These are phyloP conservation scores for Kalaharituber pfeilii DNA, from an alignment of 2,329 filamentous ascomycete genomes.

Conservation along the genomic window DNA sequence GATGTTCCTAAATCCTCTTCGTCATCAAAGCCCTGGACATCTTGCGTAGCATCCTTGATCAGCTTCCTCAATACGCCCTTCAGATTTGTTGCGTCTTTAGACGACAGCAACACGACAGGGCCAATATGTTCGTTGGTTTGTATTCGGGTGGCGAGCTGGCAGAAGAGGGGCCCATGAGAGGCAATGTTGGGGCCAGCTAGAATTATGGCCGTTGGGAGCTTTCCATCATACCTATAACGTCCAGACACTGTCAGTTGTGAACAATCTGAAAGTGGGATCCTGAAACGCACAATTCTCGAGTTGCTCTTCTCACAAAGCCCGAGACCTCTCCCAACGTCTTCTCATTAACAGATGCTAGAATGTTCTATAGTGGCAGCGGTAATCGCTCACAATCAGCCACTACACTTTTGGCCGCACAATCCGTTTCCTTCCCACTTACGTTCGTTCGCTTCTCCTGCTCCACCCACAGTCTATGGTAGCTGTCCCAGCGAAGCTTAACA, in stretches of 20 bases:
- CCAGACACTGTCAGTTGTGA: too few species aligned
- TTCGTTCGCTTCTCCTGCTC: conserved; percentile 46
- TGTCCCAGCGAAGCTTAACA: conserved; percentile 37
- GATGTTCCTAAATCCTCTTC: conserved; percentile 38
- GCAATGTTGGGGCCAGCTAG: conserved; percentile 64
- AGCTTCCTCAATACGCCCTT: conserved; percentile 57
- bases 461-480: conserved; percentile 48
- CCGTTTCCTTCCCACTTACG: conserved; percentile 26
- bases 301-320: conserved; percentile 35
- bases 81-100: conserved; percentile 53
- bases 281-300: conserved; percentile 19
- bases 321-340: conserved; percentile 43
- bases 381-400: conserved; percentile 1
- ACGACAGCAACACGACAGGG: conserved; percentile 48
- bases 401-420: conserved; percentile 22
- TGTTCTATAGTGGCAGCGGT: too few species aligned
- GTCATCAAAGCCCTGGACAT: conserved; percentile 32
- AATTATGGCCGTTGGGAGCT: conserved; percentile 53
- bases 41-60: conserved; percentile 46
- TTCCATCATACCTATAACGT: conserved; percentile 25
- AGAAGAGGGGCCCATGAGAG: conserved; percentile 56
- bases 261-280: conserved; percentile 2
- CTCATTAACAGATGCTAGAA: conserved; percentile 43
- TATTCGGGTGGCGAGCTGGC: conserved; percentile 40
- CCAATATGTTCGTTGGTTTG: conserved; percentile 35